Evolutionary conservation across 1,284 basidiomycete species (phyloP).

Genomic region (Fomitopsis palustris): DNA sequence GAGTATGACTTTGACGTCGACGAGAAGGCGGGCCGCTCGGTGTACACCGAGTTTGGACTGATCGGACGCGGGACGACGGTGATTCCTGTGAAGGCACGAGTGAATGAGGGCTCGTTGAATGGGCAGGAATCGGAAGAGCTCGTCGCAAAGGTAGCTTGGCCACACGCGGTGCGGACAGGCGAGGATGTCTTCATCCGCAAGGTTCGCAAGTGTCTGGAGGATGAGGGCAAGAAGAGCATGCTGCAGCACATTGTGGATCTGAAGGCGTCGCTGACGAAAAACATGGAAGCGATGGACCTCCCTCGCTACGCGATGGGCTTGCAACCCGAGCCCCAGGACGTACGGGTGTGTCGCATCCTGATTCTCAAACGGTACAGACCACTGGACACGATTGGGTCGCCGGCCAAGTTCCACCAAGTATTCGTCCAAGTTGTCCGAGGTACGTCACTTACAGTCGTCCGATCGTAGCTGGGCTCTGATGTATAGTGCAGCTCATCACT

Average conservation of each 20-base stretch:
- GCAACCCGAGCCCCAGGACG: background rate
- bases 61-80: background rate
- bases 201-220: background rate
- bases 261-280: background rate
- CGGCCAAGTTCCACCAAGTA: background rate
- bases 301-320: background rate
- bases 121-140: background rate
- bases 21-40: no score
- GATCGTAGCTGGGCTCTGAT: no score
- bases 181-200: background rate
- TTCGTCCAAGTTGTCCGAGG: background rate
- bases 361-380: background rate
- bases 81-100: background rate
- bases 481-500: no score
- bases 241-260: slow-evolving; percentile 1
- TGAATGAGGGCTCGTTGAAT: background rate
- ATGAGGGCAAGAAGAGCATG: background rate
- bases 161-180: background rate
- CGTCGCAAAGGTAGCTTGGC: slow-evolving; percentile 1
- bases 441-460: background rate
- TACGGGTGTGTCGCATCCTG: background rate
- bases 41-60: background rate
- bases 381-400: background rate
- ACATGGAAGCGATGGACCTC: slow-evolving; percentile 1
- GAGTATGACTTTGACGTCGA: no score